phyloP scores from a whole-genome alignment of 495 filamentous ascomycete genomes.

The Trichoderma reesei region DNA sequence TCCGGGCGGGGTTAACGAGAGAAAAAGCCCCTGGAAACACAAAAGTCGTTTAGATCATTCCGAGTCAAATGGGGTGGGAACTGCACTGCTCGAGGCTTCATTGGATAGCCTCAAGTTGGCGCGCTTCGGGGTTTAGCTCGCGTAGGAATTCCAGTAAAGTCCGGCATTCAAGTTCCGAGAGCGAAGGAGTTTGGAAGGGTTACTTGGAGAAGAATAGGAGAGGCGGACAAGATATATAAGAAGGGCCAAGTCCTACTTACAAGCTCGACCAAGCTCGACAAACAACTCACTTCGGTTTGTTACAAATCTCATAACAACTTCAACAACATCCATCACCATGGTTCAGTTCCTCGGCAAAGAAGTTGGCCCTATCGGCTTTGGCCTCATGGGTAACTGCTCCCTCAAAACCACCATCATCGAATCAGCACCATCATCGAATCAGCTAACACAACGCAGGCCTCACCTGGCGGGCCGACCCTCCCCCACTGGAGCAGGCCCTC shows the following conservation, averaged over 20 bases:
- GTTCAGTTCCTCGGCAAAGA: constrained; percentile 40
- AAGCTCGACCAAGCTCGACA: too few relatives aligned
- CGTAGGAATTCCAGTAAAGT: neutral
- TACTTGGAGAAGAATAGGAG: neutral
- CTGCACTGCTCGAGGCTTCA: neutral
- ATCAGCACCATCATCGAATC: neutral
- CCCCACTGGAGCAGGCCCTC: constrained; percentile 52
- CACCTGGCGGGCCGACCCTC: constrained; percentile 56
- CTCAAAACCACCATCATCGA: neutral
- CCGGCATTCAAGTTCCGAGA: neutral
- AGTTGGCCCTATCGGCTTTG: constrained; percentile 47
- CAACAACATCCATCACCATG: constrained; percentile 24
- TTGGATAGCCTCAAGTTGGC: neutral
- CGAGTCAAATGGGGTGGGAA: too few relatives aligned
- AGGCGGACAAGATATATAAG: neutral
- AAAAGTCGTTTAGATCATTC: too few relatives aligned
- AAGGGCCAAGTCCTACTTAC: neutral
- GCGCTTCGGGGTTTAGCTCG: neutral
- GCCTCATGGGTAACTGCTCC: constrained; percentile 41
- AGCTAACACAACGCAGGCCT: constrained; percentile 40
- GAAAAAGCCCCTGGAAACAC: too few relatives aligned
- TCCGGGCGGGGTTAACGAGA: too few relatives aligned
- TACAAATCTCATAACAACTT: too few relatives aligned
- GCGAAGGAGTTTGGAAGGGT: neutral
- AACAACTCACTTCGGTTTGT: too few relatives aligned